Evolutionary conservation across 768 basidiomycete genomes (phyloP).

Genomic region (Hygrophorus pudorinus): DNA sequence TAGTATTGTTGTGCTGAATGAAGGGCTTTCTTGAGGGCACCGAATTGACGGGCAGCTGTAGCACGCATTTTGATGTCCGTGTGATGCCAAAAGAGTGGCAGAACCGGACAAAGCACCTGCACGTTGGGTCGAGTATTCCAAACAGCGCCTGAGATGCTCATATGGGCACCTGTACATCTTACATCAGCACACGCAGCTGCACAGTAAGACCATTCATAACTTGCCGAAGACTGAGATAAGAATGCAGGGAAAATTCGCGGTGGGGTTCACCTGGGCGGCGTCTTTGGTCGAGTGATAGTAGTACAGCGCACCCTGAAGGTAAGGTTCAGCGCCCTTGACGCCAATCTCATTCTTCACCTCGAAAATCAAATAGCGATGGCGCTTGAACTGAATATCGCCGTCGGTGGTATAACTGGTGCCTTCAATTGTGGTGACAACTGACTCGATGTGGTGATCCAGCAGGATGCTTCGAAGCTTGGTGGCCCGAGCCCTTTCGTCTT

Average conservation of each 20-base stretch:
- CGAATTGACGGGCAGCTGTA: slow-evolving; percentile 15
- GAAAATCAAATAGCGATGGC: no score
- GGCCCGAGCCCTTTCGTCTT: no score
- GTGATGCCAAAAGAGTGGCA: slow-evolving; percentile 16
- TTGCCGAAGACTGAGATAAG: slow-evolving; percentile 16
- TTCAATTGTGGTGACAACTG: no score
- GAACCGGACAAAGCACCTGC: slow-evolving; percentile 16
- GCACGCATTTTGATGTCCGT: slow-evolving; percentile 9
- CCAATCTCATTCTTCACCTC: no score
- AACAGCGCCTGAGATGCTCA: slow-evolving; percentile 18
- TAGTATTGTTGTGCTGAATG: slow-evolving; percentile 17
- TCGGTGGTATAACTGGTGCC: no score
- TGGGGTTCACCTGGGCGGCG: not conserved
- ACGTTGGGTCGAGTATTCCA: slow-evolving; percentile 15
- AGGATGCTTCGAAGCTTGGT: no score
- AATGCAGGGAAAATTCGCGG: slow-evolving; percentile 18
- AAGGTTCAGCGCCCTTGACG: no score
- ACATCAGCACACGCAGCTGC: slow-evolving; percentile 3
- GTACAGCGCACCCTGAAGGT: no score
- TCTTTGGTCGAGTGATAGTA: no score
- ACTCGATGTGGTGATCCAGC: no score
- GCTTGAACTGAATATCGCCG: no score
- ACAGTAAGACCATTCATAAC: slow-evolving; percentile 4
- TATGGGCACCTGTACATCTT: slow-evolving; percentile 13
- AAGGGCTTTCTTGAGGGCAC: slow-evolving; percentile 17